Percentiles rank a stretch among this genome's conserved stretches.
Evolutionary conservation across 768 basidiomycete genomes (phyloP).

Genomic region (Mrakia blollopis): DNA sequence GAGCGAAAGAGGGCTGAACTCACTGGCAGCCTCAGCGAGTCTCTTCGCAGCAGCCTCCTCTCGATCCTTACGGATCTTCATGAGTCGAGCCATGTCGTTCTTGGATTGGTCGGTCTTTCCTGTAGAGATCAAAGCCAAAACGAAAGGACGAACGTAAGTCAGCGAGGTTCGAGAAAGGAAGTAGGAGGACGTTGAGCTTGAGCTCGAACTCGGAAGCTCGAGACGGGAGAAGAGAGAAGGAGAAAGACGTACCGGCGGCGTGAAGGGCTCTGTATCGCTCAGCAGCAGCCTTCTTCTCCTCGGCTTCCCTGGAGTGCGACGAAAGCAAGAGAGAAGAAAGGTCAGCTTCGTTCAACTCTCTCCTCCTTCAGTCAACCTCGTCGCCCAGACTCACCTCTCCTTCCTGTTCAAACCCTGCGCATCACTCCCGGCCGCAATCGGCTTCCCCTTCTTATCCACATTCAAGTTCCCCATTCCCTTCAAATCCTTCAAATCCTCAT

Average conservation of each 20-base stretch:
- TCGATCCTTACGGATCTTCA: slow-evolving; percentile 78
- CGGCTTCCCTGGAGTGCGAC: slow-evolving; percentile 64
- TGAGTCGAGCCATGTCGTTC: slow-evolving; percentile 76
- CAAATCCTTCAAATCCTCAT: slow-evolving; percentile 70
- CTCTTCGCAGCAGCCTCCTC: slow-evolving; percentile 82
- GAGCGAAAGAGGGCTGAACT: not conserved
- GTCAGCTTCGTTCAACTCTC: slow-evolving; percentile 5
- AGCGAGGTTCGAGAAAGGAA: no score
- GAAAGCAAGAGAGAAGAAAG: slow-evolving; percentile 38
- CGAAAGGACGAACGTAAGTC: not conserved
- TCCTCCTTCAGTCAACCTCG: not conserved
- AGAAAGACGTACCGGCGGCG: slow-evolving; percentile 40
- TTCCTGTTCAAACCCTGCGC: slow-evolving; percentile 39
- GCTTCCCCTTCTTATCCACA: slow-evolving; percentile 35
- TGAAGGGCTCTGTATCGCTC: slow-evolving; percentile 83
- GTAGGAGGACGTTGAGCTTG: not conserved
- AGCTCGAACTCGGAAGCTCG: slow-evolving; percentile 7
- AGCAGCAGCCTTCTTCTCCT: slow-evolving; percentile 84
- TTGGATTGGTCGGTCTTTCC: slow-evolving; percentile 92
- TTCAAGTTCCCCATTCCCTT: slow-evolving; percentile 57
- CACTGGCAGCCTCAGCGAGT: slow-evolving; percentile 66
- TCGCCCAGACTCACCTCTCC: slow-evolving; percentile 39
- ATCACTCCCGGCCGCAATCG: slow-evolving; percentile 14
- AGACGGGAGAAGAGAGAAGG: not conserved
- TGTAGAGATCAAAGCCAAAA: slow-evolving; percentile 51